Base-by-base conservation (phyloP, 202 grass and related monocot genomes). In the Dendrocalamus latiflorus region DNA sequence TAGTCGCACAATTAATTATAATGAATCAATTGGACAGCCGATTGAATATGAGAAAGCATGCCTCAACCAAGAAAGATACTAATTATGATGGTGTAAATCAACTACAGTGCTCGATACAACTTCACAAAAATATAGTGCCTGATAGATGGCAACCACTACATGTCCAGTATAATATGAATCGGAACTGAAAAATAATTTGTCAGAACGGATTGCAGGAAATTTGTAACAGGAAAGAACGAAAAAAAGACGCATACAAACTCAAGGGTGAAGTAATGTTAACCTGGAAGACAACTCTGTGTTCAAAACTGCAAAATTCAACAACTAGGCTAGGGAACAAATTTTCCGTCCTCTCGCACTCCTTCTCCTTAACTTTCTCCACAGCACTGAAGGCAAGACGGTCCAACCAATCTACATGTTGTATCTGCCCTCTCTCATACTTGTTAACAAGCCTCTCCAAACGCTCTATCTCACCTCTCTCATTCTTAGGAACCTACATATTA, bases 281-380 rank as follows among this genome's bases (percentile, higher is more conserved):
- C 95, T 98, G 96, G 76, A 98, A 95, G 55, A 91, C 85, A 85
- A 98, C 93, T 86, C 88, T 88, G 74, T 98, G 96, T 57, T 95
- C 96, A 33, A 98, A 95, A 80, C 91, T 92, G 69, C 83, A 95
- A 60, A 98, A 86, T 80, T 91, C 93, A 68, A 98, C 80, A 83
- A 98, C 89, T 20, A 98, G 69, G 64, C 87, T 91, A 48, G 94
- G 89, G 72, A 88, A 92, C 16, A 86, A 87, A 86, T 92, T 93
- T 58, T 77, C 93, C 54, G 61, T 81, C 59, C 25, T 85, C 51
- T 77, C 73, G 42, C 70, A 79, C 65, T 91, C 84, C 72, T 88
- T 95, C 65, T 95, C 93, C 83, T 91, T 95, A 51, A 93, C 81
- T 89, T 91, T 89, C 21, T 98, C 93, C 51, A 95, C 72, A 43